Base-by-base conservation (phyloP, 2,329 filamentous ascomycete species). In the Ophidiomyces ophidiicola region DNA sequence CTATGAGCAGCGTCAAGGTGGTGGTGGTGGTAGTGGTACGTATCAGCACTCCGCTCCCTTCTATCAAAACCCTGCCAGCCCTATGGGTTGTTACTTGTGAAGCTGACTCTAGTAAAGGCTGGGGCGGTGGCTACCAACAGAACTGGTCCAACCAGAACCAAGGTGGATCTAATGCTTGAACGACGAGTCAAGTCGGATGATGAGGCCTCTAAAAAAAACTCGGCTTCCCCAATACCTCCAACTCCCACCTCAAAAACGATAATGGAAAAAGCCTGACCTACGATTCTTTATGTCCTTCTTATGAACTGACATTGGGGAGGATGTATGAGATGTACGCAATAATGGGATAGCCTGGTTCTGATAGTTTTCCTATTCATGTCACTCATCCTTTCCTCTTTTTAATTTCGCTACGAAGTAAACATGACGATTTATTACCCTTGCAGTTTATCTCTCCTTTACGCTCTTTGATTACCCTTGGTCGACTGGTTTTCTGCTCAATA, bases 1-100 rank as follows among this genome's bases (percentile, higher is more conserved):
- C 20, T 53, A 53, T 36, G 47, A 51, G 10, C 48, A 51, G 19
- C 51, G 50, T 24, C 54, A 53, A 11, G 54, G 54, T 29, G 53
- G 54, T 5, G 50, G 48, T 44, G 34, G 47, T 48, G 50, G 39
- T 46, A 47, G n/a, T n/a, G n/a, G n/a, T n/a, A n/a, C n/a, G n/a
- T n/a, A n/a, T n/a, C 31, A 25, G 21, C 21, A 6, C 18, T 20
- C 14, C 21, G 15, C 23, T 28, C 23, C 8, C 18, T 20, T 21
- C 15, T 18, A 17, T 17, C 5, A 34, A 4, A 15, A 4, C 19
- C 21, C 19, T 6, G 6, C 14, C 7, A 8, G 30, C 8, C 30
- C 11, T 30, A 11, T 24, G 10, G 7, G 8, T 31, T 31, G 14
- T 23, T 15, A 23, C 19, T n/a, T 6, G 17, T 7, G 25, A 31